Evolutionary conservation across 2,329 filamentous ascomycete genomes (phyloP).

Genomic region (Paecilomyces variotii): DNA sequence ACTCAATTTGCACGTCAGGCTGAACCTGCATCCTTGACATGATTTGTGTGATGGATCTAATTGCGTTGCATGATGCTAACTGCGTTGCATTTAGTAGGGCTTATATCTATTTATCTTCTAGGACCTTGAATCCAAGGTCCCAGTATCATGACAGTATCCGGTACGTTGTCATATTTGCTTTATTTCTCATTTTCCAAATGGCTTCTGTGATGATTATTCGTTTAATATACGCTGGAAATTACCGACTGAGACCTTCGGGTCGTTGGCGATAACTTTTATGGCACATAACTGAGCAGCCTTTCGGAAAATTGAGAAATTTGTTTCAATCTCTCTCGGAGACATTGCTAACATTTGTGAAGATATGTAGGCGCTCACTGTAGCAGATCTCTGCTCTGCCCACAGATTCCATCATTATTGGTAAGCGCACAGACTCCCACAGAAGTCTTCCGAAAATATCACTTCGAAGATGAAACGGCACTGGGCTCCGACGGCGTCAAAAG

Average conservation of each 20-base stretch:
- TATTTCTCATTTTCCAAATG: constrained; percentile 30
- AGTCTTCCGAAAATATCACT: not conserved
- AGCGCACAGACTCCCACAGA: not conserved
- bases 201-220: constrained; percentile 51
- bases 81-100: not conserved
- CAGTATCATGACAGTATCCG: constrained; percentile 1
- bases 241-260: constrained; percentile 71
- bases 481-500: constrained; percentile 68
- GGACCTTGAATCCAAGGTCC: not conserved
- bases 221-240: constrained; percentile 80
- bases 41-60: not conserved
- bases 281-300: constrained; percentile 66
- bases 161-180: constrained; percentile 25
- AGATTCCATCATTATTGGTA: not conserved
- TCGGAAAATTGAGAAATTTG: constrained; percentile 1
- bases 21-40: constrained; percentile 50
- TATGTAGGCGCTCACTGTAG: not conserved
- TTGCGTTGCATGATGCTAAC: not conserved
- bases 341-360: not conserved
- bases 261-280: constrained; percentile 71
- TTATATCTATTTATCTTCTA: constrained; percentile 4
- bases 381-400: not conserved
- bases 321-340: constrained; percentile 1
- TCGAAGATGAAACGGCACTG: constrained; percentile 65
- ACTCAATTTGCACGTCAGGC: constrained; percentile 85